Evolutionary conservation across 192 early-diverging fungal species (phyloP), one percentile per base, ranked within the genome.

Genomic region (Dissophora ornata): DNA sequence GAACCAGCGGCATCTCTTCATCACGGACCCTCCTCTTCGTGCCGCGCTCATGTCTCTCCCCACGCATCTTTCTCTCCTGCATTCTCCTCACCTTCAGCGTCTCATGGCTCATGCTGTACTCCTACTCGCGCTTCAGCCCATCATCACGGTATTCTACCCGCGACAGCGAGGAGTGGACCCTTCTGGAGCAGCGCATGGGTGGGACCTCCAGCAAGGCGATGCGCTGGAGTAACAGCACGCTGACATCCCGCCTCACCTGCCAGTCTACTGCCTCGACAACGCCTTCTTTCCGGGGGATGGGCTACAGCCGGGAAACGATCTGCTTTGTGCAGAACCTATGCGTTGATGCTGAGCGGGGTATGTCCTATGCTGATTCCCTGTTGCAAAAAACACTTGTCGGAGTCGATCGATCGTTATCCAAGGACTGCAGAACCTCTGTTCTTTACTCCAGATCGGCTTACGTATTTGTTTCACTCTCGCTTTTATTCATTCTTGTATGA

Each of bases 341-440:
- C 30, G 59, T 77, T 11, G 73, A 77, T 57, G 34, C 64, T 22
- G 73, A 77, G 19, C 40, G 73, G 57, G 73, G 73, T 77, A 22
- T 18, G 42, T 40, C 7, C 19, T 15, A 28, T 55, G 4, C n/a
- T n/a, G n/a, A n/a, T n/a, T n/a, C n/a, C n/a, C n/a, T n/a, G n/a
- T n/a, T n/a, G n/a, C n/a, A n/a, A n/a, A n/a, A n/a, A n/a, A n/a
- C n/a, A n/a, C n/a, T n/a, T n/a, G n/a, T n/a, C n/a, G n/a, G n/a
- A n/a, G n/a, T n/a, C n/a, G n/a, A n/a, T n/a, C n/a, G n/a, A n/a
- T n/a, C n/a, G n/a, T n/a, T n/a, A n/a, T n/a, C n/a, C n/a, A n/a
- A n/a, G n/a, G n/a, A n/a, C n/a, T n/a, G n/a, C n/a, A n/a, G n/a
- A n/a, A n/a, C n/a, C n/a, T n/a, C n/a, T n/a, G n/a, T n/a, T n/a